A percentile compares a stretch with the other conserved stretches of the same genome.
These are phyloP conservation scores for Backusella circina DNA, from an alignment of 192 early-diverging fungal species.

Conservation along the genomic window DNA sequence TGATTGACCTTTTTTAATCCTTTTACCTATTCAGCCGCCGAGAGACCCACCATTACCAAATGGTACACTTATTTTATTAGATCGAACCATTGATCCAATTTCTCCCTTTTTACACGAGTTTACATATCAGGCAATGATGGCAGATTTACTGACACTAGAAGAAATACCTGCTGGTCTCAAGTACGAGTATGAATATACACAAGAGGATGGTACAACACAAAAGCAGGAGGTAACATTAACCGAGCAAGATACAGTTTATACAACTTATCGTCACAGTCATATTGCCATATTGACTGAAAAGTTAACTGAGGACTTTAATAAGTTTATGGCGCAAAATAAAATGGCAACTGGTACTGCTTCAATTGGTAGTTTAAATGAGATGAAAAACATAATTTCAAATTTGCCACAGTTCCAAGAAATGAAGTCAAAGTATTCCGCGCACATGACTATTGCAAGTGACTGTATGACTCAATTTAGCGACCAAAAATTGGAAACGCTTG, in stretches of 20 bases:
- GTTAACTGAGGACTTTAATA: conserved; percentile 70
- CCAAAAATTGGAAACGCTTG: conserved; percentile 63
- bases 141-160: conserved; percentile 77
- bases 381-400: conserved; percentile 82
- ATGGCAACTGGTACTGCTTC: conserved; percentile 34
- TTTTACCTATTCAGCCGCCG: conserved; percentile 29
- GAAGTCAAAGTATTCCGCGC: conserved; percentile 77
- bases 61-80: conserved; percentile 83
- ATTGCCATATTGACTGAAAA: conserved; percentile 76
- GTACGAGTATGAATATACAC: conserved; percentile 54
- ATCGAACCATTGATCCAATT: conserved; percentile 87
- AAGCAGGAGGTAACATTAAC: conserved; percentile 57
- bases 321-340: conserved; percentile 78
- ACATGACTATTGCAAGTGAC: conserved; percentile 83
- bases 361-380: conserved; percentile 59
- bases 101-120: conserved; percentile 96
- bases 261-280: conserved; percentile 74
- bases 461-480: conserved; percentile 75
- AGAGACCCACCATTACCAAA: conserved; percentile 51
- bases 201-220: conserved; percentile 39
- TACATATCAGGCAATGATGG: conserved; percentile 98
- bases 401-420: conserved; percentile 86
- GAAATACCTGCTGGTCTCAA: conserved; percentile 55
- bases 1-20: not conserved
- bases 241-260: conserved; percentile 77